Evolutionary conservation across 2,329 filamentous ascomycete genomes (phyloP), one percentile per base, ranked within the genome.

Genomic region (Alternaria ventricosa): DNA sequence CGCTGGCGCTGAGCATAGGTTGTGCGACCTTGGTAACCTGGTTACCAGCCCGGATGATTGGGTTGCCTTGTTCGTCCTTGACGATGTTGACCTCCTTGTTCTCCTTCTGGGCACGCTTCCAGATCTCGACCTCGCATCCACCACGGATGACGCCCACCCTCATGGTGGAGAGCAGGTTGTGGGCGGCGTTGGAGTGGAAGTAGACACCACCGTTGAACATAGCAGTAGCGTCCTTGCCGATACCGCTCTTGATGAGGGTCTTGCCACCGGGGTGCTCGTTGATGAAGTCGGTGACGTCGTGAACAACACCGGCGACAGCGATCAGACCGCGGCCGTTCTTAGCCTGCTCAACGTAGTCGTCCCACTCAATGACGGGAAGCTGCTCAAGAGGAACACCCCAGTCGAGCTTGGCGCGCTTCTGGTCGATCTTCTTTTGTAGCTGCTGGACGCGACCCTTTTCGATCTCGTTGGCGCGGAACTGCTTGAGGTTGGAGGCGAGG

Each of bases 1-100:
- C 93, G 81, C 93, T 93, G 63, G 94, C 94, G 72, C 90, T 94
- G 67, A 90, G 89, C 59, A 92, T 88, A 47, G 94, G 93, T 79
- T 93, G 89, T 20, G 89, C 84, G 55, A 96, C 88, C 82, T 93
- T 93, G 71, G 94, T 97, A 63, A 92, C 88, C 83, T 97, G 94
- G 74, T 89, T 86, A 57, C 94, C 94, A 69, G 94, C 94, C 68
- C 94, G 91, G 75, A 96, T 88, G 72, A 97, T 94, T 68, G 92
- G 90, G 80, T 93, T 87, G 55, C 94, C 94, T 57, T 88, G 85
- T 15, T 89, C 91, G 78, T 97, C 94, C 79, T 92, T 94, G 79
- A 93, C 88, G 70, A 91, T 90, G 62, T 90, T 88, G 61, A 92
- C 87, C 73, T 94, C 92, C 85, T 95, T 94, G 85, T 80, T 80